Base-by-base conservation (phyloP, 257 asterid genomes). In the Solanum corneliomulleri region DNA sequence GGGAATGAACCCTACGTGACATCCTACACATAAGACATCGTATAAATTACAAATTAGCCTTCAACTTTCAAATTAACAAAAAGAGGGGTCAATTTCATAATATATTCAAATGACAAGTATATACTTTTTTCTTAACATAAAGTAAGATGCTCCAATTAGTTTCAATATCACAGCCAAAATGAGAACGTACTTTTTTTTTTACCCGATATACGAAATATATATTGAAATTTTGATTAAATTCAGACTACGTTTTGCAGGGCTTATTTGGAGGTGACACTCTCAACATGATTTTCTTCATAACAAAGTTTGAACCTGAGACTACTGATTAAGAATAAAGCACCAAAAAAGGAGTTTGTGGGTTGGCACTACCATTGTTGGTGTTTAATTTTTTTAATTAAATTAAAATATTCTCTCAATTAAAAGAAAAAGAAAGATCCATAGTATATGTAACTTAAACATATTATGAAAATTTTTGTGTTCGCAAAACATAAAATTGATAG, bases 291-390 rank as follows among this genome's bases (percentile, higher is more conserved):
- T 39, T 39, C 2, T 39, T 0, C 9, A 39, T 39, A 39, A 9
- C 42, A 39, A 39, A 1, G 10, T 8, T 39, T 10, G 0, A 39
- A 35, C 0, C 2, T 8, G 0, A 39, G 0, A 39, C 2, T 8
- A 7, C 2, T 39, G 9, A 7, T 39, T 39, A 39, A 39, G 9
- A 2, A 6, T 39, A 0, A 39, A 39, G 8, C 2, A 7, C 42
- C 8, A 1, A 5, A 1, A 35, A 33, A 33, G 44, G 25, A 33
- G 78, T 71, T 71, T 14, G 78, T 71, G 25, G 12, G 25, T 33
- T 15, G 42, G 45, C 35, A 31, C 33, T 64, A n/a, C 31, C 71
- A 29, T 11, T 12, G 8, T 33, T 70, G 44, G 25, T 33, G 25
- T 33, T 70, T 33, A 64, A 11, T 21, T n/a, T 33, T 25, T 64